Base-by-base conservation (phyloP, 2,329 filamentous ascomycete species). In the Calonectria henricotiae region DNA sequence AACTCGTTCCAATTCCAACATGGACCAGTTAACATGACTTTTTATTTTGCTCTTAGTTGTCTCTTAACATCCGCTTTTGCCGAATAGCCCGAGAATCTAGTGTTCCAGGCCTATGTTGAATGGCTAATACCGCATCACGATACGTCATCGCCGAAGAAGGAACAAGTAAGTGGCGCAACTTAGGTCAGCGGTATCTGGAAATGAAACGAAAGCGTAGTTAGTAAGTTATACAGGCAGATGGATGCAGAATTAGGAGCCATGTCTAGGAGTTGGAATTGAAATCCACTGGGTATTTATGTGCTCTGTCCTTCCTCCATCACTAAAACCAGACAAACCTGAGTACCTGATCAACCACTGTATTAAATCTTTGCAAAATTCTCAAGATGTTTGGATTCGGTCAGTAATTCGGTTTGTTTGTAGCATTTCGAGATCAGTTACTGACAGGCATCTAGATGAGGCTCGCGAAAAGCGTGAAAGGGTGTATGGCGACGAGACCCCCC, bases 391-490 rank as follows among this genome's bases (percentile, higher is more conserved):
- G 66, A n/a, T 71, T 71, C 12, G 69, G 69, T 71, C 1, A 37
- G 69, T 46, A 17, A 5, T 23, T 13, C 9, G 11, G 23, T 13
- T 12, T 8, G 6, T 12, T 3, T 5, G 5, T 5, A 15, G 1
- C 6, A 17, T 46, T 7, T 47, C 15, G 8, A 12, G 44, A 30
- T 5, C 11, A 41, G 17, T 20, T 13, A 25, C 30, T 63, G 13
- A 60, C 51, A 30, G n/a, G n/a, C 15, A 6, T n/a, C 9, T 2
- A 71, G 69, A 65, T 47, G 69, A 71, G 5, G 62, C 55, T 13
- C 54, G 63, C 7, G 62, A 71, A 5, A 37, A 61, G 32, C 85
- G 84, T 74, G 81, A 87, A 71, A 75, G 85, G 74, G 77, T 85
- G 70, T 84, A 87, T 78, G 76, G 82, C 46, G 79, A 79, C 63